A percentile compares a stretch with the other conserved stretches of the same genome.
phyloP scores from a whole-genome alignment of 352 stramenopile species.

The Pythium insidiosum region DNA sequence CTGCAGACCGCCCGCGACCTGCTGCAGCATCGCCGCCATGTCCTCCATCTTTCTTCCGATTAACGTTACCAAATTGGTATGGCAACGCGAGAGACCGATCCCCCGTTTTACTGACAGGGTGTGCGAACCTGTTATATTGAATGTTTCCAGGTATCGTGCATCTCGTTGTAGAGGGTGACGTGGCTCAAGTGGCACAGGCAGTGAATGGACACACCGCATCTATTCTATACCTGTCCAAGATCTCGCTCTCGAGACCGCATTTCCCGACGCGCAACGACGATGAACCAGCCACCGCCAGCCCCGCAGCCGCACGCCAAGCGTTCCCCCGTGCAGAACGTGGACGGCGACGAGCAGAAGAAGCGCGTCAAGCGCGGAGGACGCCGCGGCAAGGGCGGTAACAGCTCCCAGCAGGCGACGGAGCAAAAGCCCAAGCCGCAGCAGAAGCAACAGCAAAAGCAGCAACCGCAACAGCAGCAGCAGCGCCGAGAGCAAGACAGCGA shows the following conservation, averaged over 20 bases:
- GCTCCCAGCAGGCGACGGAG: not conserved
- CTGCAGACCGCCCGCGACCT: slow-evolving; percentile 50
- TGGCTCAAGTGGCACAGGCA: slow-evolving; percentile 2
- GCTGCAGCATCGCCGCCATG: slow-evolving; percentile 54
- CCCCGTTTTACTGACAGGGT: not conserved
- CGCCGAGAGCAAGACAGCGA: not conserved
- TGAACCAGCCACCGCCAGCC: slow-evolving; percentile 1
- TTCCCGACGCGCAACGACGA: not conserved
- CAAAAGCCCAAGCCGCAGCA: slow-evolving; percentile 6
- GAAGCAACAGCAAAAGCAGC: slow-evolving; percentile 1
- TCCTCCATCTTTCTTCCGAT: slow-evolving; percentile 38
- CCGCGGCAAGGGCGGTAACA: slow-evolving; percentile 15
- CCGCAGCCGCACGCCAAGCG: slow-evolving; percentile 2
- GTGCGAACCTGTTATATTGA: not conserved
- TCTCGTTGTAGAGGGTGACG: slow-evolving; percentile 10
- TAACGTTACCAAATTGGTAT: no score
- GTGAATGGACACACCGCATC: slow-evolving; percentile 10
- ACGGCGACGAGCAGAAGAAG: slow-evolving; percentile 38
- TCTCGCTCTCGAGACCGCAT: no score
- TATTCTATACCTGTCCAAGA: no score
- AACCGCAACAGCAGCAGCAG: slow-evolving; percentile 5
- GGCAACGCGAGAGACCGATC: no score
- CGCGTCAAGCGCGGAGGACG: slow-evolving; percentile 33
- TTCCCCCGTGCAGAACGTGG: slow-evolving; percentile 1
- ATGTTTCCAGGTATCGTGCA: slow-evolving; percentile 3